Conservation (phyloP, 140 eudicot genomes). For the Flaveria floridana region DNA sequence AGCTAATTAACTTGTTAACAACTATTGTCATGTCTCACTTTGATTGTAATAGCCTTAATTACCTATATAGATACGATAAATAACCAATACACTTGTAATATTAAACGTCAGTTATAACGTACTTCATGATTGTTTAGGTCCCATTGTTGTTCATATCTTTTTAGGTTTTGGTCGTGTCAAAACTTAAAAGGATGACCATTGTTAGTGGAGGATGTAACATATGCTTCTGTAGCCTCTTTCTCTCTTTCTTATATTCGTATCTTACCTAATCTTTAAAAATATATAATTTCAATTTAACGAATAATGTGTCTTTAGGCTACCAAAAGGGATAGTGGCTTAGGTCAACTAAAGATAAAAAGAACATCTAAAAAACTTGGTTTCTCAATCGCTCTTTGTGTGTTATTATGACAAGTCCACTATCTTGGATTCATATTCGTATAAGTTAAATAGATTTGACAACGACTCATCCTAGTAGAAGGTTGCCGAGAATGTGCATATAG, state of each 20-base stretch:
- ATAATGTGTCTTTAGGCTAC: constrained; percentile 36
- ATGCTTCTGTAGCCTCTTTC: constrained; percentile 23
- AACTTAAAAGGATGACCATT: background rate
- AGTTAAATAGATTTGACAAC: background rate
- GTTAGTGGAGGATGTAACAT: constrained; percentile 38
- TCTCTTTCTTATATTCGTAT: constrained; percentile 35
- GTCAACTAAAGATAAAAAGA: constrained; percentile 37
- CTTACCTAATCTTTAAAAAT: constrained; percentile 25
- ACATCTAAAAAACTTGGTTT: constrained; percentile 6
- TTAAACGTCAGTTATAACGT: background rate
- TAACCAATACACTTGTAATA: constrained; percentile 1
- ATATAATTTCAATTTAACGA: constrained; percentile 25
- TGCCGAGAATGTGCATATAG: background rate
- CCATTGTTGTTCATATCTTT: background rate
- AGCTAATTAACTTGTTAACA: background rate
- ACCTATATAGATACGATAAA: background rate
- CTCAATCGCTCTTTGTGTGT: constrained; percentile 4
- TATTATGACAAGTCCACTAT: constrained; percentile 19
- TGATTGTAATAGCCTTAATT: constrained; percentile 7
- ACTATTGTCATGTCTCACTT: constrained; percentile 15
- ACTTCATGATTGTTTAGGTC: background rate
- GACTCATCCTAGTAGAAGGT: background rate
- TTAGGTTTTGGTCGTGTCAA: constrained; percentile 18
- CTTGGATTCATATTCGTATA: constrained; percentile 25
- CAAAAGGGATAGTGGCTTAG: constrained; percentile 32